Conservation (phyloP, 2,329 filamentous ascomycete species). For the Aureobasidium namibiae region DNA sequence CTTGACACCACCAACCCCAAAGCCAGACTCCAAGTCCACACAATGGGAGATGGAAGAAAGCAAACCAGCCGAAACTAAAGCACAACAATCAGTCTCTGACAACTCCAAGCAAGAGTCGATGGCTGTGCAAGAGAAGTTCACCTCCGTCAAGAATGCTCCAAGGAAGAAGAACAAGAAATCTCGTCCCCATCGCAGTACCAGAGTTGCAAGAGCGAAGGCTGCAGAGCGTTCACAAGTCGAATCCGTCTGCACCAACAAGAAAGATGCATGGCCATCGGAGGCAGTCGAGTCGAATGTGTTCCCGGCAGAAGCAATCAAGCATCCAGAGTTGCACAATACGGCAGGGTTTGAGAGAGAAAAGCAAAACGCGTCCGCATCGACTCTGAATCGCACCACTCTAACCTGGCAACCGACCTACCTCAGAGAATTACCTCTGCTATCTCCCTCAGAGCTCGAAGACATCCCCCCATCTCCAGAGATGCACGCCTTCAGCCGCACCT, state of each 20-base stretch:
- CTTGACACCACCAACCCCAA: background rate
- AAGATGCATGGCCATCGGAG: background rate
- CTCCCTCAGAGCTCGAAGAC: slow-evolving; percentile 1
- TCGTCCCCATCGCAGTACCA: background rate
- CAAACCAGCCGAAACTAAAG: background rate
- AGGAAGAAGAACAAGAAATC: too few species aligned
- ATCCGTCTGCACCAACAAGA: background rate
- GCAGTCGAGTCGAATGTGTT: background rate
- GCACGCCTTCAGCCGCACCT: slow-evolving; percentile 30
- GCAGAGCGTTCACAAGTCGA: background rate
- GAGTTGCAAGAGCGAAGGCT: background rate
- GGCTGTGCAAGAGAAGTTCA: too few species aligned
- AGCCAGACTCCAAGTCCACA: too few species aligned
- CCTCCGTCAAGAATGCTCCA: too few species aligned
- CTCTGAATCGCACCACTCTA: background rate
- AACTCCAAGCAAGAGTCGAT: background rate
- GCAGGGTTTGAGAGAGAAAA: background rate
- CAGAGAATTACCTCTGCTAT: slow-evolving; percentile 23
- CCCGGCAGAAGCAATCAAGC: background rate
- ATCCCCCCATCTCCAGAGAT: slow-evolving; percentile 22
- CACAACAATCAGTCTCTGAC: background rate
- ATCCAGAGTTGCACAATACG: background rate
- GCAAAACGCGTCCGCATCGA: background rate
- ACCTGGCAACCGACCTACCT: slow-evolving; percentile 33
- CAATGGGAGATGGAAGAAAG: background rate